Evolutionary conservation across 257 asterid genomes (phyloP), one percentile per base, ranked within the genome.

Genomic region (Rhazya stricta): DNA sequence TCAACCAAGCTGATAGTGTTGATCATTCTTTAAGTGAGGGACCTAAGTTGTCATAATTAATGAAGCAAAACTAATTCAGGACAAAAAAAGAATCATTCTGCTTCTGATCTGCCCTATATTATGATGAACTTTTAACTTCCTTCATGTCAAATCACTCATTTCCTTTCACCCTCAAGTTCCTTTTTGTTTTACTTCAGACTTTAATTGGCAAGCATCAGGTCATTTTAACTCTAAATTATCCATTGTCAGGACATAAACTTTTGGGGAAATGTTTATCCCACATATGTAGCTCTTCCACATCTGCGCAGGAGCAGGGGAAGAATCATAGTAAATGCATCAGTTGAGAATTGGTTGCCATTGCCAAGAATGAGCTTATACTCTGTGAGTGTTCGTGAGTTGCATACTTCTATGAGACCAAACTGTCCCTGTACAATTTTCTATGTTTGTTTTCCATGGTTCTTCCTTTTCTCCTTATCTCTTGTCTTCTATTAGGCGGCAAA

Each of bases 191-290:
- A 61, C 19, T 25, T 4, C 15, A 32, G 11, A 25, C 10, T 19
- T 23, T 18, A 27, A 10, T 45, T 36, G 25, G 0, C 18, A 23
- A 8, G 13, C n/a, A n/a, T 43, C 32, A 42, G 0, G 2, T 4
- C 4, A 9, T n/a, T 66, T 53, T 6, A 27, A 4, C 3, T 51
- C 48, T 16, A 51, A 68, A 69, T 23, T 71, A 48, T 78, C 32
- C 41, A 56, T 76, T 69, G 69, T 75, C 80, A 94, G 97, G 98
- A 94, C 79, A 89, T 91, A 74, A 94, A 94, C 84, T 91, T 94
- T 68, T 91, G 98, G 98, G 98, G 97, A 45, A 94, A 94, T 82
- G 96, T 94, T 2, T 90, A 91, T 82, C 98, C 98, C 36, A 94
- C 98, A 0, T 83, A 91, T 78, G 97, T 88, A 0, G 97, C 98